Evolutionary conservation across 108 stramenopile species (phyloP).

Genomic region (Cyclostephanos tholiformis): DNA sequence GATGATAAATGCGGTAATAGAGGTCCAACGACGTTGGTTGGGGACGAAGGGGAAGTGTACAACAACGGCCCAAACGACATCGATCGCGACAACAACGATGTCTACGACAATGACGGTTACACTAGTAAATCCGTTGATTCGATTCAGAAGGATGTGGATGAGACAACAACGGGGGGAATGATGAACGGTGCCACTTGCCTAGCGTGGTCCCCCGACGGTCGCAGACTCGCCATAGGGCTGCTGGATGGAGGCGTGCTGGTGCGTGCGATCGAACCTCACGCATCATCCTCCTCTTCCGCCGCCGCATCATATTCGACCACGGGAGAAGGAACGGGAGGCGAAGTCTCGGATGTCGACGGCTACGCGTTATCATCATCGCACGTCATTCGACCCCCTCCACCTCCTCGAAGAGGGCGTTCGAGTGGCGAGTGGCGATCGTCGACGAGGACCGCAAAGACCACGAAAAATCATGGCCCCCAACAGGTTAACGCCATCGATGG

Average conservation of each 20-base stretch:
- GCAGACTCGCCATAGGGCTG: slow-evolving; percentile 61
- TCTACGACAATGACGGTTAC: background rate
- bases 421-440: background rate
- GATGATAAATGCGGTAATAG: background rate
- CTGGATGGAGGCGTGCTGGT: slow-evolving; percentile 50
- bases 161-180: background rate
- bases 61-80: too few relatives aligned
- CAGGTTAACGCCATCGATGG: background rate
- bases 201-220: slow-evolving; percentile 80
- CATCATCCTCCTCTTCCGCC: background rate
- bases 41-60: too few relatives aligned
- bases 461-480: background rate
- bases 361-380: slow-evolving; percentile 4
- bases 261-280: slow-evolving; percentile 58
- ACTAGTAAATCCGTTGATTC: background rate
- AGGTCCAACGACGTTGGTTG: background rate
- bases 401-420: background rate
- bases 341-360: background rate
- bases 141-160: background rate
- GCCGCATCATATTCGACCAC: background rate
- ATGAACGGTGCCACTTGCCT: slow-evolving; percentile 2
- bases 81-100: background rate
- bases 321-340: background rate
- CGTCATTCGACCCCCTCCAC: slow-evolving; percentile 15
- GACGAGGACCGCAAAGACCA: background rate